phyloP scores from a whole-genome alignment of 192 early-diverging fungal species.

The Coemansia asiatica region DNA sequence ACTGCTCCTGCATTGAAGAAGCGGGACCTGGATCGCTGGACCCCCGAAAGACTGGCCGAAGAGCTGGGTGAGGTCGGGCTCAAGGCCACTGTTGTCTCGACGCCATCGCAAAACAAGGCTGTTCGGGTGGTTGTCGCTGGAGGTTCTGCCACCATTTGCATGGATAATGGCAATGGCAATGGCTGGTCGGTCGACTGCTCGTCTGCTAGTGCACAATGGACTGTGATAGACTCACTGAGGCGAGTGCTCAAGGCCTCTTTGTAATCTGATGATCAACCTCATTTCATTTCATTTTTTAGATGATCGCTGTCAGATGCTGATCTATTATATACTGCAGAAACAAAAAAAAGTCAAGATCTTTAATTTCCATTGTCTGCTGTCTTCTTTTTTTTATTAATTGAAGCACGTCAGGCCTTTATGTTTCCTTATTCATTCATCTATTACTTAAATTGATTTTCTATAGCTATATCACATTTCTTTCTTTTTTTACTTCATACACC shows the following conservation, averaged over 20 bases:
- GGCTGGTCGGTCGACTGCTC: constrained; percentile 50
- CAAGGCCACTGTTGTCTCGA: constrained; percentile 20
- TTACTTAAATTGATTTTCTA: no score
- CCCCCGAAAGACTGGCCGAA: constrained; percentile 36
- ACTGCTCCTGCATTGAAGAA: neutral
- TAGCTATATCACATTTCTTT: neutral
- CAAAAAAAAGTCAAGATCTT: neutral
- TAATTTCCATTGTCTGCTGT: neutral
- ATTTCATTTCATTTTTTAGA: no score
- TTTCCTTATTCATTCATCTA: neutral
- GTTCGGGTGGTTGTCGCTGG: constrained; percentile 35
- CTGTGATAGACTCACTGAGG: constrained; percentile 41
- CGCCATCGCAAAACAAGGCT: neutral
- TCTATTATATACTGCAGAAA: no score
- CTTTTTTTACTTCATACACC: neutral
- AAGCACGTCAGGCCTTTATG: neutral
- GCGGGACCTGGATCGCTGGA: constrained; percentile 27
- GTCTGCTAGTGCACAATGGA: constrained; percentile 39
- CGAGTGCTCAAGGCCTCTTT: constrained; percentile 28
- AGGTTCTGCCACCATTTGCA: constrained; percentile 39
- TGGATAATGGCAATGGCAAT: constrained; percentile 32
- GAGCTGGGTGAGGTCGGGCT: constrained; percentile 46
- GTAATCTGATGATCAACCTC: neutral
- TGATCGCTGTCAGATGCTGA: no score
- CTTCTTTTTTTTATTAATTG: neutral